Evolutionary conservation across 352 stramenopile species (phyloP).

Genomic region (Globisporangium splendens): DNA sequence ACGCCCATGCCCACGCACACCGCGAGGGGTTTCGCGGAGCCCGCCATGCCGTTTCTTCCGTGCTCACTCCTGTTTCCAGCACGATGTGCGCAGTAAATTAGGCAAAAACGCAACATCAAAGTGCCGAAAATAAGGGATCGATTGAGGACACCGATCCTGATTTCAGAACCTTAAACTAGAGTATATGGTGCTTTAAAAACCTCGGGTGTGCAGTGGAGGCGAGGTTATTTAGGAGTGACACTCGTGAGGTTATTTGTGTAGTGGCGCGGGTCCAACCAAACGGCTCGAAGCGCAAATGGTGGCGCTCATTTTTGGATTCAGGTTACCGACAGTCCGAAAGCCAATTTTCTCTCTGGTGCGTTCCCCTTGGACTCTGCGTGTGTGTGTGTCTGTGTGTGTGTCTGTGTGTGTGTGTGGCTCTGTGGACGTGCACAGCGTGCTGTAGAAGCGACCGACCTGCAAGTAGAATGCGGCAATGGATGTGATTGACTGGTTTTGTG

Average conservation of each 20-base stretch:
- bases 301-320: constrained; percentile 83
- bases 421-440: background rate
- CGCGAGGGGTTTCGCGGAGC: constrained; percentile 25
- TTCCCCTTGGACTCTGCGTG: constrained; percentile 12
- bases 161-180: background rate
- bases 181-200: too few relatives aligned
- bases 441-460: background rate
- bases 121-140: background rate
- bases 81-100: too few relatives aligned
- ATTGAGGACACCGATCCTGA: background rate
- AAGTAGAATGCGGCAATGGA: background rate
- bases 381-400: constrained; percentile 3
- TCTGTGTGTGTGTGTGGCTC: background rate
- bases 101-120: background rate
- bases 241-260: background rate
- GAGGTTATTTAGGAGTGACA: background rate
- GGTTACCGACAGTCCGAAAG: constrained; percentile 87
- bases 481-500: background rate
- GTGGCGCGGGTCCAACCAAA: constrained; percentile 8
- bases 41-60: constrained; percentile 4
- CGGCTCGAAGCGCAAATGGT: background rate
- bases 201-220: background rate
- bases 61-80: too few relatives aligned
- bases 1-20: constrained; percentile 71
- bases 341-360: constrained; percentile 62